These are phyloP conservation scores for Haplosporangium gracile DNA, from an alignment of 192 early-diverging fungal genomes.

Conservation along the genomic window DNA sequence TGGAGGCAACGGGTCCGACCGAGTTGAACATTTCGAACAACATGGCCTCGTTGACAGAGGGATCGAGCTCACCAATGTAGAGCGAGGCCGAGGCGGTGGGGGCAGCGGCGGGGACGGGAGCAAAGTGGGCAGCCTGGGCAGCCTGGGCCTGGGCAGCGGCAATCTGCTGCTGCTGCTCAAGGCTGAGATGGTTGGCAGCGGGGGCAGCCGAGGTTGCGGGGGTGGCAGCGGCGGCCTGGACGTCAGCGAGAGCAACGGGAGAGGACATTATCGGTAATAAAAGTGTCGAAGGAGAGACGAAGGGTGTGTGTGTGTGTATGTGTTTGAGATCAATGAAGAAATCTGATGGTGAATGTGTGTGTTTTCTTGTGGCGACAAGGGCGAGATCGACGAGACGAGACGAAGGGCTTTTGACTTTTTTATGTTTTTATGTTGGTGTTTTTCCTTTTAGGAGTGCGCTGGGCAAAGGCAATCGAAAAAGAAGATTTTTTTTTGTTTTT, in stretches of 20 bases:
- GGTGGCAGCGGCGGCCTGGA: conserved; percentile 56
- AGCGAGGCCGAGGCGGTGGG: conserved; percentile 80
- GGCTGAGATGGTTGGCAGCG: conserved; percentile 52
- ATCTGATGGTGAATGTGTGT: not conserved
- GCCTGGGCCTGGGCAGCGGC: conserved; percentile 52
- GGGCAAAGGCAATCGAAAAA: conserved; percentile 33
- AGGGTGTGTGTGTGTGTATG: not conserved
- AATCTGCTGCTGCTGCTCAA: conserved; percentile 65
- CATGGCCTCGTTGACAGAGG: conserved; percentile 96
- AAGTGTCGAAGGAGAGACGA: conserved; percentile 6
- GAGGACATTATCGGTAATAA: conserved; percentile 38
- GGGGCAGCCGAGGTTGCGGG: conserved; percentile 48
- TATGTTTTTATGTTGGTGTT: conserved; percentile 17
- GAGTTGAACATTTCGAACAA: conserved; percentile 98
- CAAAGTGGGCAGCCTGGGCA: conserved; percentile 58
- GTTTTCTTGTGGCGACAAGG: not conserved
- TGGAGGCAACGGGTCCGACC: conserved; percentile 94
- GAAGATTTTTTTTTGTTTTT: not conserved
- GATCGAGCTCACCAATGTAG: conserved; percentile 98
- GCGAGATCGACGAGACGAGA: conserved; percentile 2
- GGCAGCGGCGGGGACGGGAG: conserved; percentile 46
- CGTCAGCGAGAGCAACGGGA: conserved; percentile 47
- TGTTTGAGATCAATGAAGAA: conserved; percentile 2
- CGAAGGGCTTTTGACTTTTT: conserved; percentile 8
- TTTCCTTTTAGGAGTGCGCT: conserved; percentile 26